Percentiles rank a stretch among this genome's conserved stretches.
These are phyloP conservation scores for Phaeotremella fagi DNA, from an alignment of 768 basidiomycete genomes.

Conservation along the genomic window DNA sequence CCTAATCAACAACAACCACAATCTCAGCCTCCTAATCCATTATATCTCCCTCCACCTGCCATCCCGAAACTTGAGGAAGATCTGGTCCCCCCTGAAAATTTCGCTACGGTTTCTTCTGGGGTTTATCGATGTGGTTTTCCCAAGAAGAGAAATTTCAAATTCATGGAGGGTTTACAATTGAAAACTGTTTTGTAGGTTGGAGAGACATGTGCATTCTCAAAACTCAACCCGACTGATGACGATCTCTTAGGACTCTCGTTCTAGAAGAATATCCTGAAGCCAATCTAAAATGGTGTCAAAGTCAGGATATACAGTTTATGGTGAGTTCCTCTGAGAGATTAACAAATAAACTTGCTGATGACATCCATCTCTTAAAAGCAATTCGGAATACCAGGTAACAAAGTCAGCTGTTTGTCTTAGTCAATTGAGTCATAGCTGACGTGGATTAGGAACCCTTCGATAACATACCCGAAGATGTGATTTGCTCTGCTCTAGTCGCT, in stretches of 20 bases:
- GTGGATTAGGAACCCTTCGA: slow-evolving; percentile 34
- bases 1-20: not conserved
- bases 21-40: slow-evolving; percentile 7
- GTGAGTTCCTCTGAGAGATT: slow-evolving; percentile 13
- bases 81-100: slow-evolving; percentile 49
- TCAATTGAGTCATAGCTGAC: not conserved
- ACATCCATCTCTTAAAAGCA: slow-evolving; percentile 30
- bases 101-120: slow-evolving; percentile 41
- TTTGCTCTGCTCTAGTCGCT: slow-evolving; percentile 47
- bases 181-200: slow-evolving; percentile 50
- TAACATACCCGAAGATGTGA: slow-evolving; percentile 49
- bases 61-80: slow-evolving; percentile 33
- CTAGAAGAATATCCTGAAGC: slow-evolving; percentile 50
- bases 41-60: slow-evolving; percentile 40
- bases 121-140: slow-evolving; percentile 49
- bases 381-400: slow-evolving; percentile 51
- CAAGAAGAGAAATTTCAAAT: slow-evolving; percentile 47
- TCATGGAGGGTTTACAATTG: slow-evolving; percentile 46
- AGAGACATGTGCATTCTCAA: no score
- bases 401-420: slow-evolving; percentile 21
- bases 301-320: slow-evolving; percentile 48
- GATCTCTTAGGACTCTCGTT: slow-evolving; percentile 38
- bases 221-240: not conserved
- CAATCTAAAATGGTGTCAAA: slow-evolving; percentile 47
- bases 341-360: not conserved